Conservation (phyloP, 495 filamentous ascomycete species). For the Lindgomyces ingoldianus region DNA sequence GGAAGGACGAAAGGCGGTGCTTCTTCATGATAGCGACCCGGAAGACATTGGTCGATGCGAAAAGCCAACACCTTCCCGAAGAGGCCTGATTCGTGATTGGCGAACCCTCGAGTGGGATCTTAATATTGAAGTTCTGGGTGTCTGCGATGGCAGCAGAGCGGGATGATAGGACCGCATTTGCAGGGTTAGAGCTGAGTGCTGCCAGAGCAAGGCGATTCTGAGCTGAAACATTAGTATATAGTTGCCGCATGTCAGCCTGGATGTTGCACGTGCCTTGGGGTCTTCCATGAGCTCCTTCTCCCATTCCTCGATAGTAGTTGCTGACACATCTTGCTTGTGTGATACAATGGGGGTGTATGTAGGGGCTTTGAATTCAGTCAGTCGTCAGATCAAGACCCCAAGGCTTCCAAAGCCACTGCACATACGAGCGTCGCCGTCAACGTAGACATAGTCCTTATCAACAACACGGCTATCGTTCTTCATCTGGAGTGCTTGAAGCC, state of each 20-base stretch:
- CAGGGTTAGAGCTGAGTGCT: constrained; percentile 59
- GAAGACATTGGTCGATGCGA: constrained; percentile 84
- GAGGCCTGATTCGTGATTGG: constrained; percentile 83
- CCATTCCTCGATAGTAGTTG: constrained; percentile 55
- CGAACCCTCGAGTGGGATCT: constrained; percentile 76
- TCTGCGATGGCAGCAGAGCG: constrained; percentile 58
- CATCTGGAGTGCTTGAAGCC: constrained; percentile 46
- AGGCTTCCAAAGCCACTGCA: background rate
- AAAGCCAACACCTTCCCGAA: constrained; percentile 86
- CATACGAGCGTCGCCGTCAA: constrained; percentile 38
- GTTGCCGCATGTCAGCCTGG: background rate
- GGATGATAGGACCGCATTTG: constrained; percentile 56
- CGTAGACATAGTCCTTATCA: constrained; percentile 55
- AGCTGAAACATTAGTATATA: too few relatives aligned
- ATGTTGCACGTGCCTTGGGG: constrained; percentile 54
- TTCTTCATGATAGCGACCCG: constrained; percentile 79
- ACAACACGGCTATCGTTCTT: constrained; percentile 20
- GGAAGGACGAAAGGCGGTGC: constrained; percentile 73
- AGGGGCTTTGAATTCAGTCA: constrained; percentile 30
- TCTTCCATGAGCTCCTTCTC: constrained; percentile 62
- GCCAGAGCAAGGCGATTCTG: constrained; percentile 68
- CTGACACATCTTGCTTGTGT: constrained; percentile 46
- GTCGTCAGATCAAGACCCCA: background rate
- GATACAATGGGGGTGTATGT: constrained; percentile 5
- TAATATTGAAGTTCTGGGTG: constrained; percentile 76